Conservation (phyloP, 345 rosid species). For the Salix caprea region DNA sequence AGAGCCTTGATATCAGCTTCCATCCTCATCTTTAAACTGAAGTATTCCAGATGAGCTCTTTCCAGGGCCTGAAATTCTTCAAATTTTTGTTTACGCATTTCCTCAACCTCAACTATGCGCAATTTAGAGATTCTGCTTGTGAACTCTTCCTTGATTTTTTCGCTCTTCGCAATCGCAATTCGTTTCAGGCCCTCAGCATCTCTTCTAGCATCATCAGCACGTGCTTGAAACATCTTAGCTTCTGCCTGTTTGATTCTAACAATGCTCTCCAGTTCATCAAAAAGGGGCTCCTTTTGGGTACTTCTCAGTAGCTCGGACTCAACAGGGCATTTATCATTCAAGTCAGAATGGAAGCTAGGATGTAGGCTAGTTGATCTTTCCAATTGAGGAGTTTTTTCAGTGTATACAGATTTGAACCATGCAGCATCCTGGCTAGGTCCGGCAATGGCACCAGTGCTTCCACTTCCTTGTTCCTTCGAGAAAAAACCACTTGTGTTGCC, state of each 20-base stretch:
- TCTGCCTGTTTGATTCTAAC: constrained; percentile 83
- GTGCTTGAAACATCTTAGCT: constrained; percentile 82
- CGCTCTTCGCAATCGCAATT: constrained; percentile 66
- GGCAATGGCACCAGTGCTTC: constrained; percentile 35
- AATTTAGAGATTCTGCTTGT: constrained; percentile 53
- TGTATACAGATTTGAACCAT: constrained; percentile 52
- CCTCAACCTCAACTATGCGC: constrained; percentile 57
- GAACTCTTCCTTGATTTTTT: constrained; percentile 71
- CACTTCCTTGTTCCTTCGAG: constrained; percentile 53
- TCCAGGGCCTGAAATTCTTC: constrained; percentile 76
- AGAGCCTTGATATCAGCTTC: constrained; percentile 86
- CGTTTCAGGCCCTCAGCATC: constrained; percentile 84
- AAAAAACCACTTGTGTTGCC: constrained; percentile 27
- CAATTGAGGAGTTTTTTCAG: constrained; percentile 52
- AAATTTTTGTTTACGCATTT: constrained; percentile 51
- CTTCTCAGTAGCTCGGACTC: constrained; percentile 44
- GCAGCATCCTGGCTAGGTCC: constrained; percentile 51
- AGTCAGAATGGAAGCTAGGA: constrained; percentile 45
- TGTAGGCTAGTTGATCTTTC: constrained; percentile 51
- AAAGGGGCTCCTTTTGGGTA: constrained; percentile 50
- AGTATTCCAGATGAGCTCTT: constrained; percentile 71
- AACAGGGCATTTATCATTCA: constrained; percentile 40
- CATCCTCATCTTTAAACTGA: constrained; percentile 79
- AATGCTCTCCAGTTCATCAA: constrained; percentile 85
- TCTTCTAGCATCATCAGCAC: constrained; percentile 87